Evolutionary conservation across 1,284 basidiomycete species (phyloP).

Genomic region (Phlebopus sp.): DNA sequence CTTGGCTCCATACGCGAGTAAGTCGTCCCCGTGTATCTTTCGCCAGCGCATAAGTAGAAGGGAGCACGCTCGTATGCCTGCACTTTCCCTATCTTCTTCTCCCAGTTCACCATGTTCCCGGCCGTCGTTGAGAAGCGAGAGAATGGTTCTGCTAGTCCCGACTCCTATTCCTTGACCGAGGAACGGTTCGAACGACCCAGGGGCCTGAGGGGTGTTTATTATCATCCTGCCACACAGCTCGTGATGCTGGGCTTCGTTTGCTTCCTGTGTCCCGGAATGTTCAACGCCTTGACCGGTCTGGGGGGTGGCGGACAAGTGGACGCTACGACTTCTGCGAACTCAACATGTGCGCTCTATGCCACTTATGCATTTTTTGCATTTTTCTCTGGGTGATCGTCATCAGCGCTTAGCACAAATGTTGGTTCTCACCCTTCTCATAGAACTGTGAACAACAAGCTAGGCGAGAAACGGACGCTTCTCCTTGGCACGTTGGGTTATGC

Average conservation of each 20-base stretch:
- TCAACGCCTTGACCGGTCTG: constrained; percentile 35
- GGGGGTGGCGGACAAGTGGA: constrained; percentile 41
- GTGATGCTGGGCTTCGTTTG: constrained; percentile 39
- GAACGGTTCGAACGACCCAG: constrained; percentile 9
- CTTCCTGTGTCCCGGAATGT: constrained; percentile 37
- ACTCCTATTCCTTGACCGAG: not conserved
- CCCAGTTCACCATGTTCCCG: constrained; percentile 1
- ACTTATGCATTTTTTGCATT: constrained; percentile 43
- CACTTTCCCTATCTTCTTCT: not conserved
- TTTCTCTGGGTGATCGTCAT: constrained; percentile 39
- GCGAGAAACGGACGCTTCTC: constrained; percentile 50
- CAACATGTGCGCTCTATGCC: constrained; percentile 40
- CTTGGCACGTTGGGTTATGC: constrained; percentile 50
- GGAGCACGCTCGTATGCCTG: not conserved
- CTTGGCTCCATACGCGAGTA: not conserved
- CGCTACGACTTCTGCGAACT: constrained; percentile 31
- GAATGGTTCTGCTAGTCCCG: not conserved
- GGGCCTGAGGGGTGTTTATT: constrained; percentile 30
- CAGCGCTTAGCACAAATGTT: not conserved
- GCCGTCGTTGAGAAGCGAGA: constrained; percentile 1
- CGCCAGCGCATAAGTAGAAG: constrained; percentile 9
- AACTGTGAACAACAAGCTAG: constrained; percentile 52
- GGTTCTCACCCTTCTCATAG: constrained; percentile 20
- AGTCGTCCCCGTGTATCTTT: not conserved
- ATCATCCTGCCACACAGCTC: constrained; percentile 31